phyloP scores from a whole-genome alignment of 352 stramenopile genomes.

The Phytophthora rubi region DNA sequence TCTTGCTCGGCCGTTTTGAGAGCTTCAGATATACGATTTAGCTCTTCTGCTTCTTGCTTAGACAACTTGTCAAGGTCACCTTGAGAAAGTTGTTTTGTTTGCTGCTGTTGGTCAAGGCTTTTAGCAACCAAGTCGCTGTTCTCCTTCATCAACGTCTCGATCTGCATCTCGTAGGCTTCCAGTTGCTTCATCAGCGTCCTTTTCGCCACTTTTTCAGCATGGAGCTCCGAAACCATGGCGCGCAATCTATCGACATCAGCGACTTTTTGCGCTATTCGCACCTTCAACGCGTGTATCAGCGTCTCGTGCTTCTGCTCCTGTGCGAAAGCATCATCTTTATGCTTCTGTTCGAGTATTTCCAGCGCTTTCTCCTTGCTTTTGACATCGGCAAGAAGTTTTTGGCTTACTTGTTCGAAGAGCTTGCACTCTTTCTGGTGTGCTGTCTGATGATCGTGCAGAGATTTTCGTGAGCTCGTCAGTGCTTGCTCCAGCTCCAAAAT shows the following conservation, averaged over 20 bases:
- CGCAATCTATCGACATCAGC: slow-evolving; percentile 14
- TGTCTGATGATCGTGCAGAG: slow-evolving; percentile 7
- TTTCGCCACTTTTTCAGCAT: slow-evolving; percentile 5
- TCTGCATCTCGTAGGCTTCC: neutral
- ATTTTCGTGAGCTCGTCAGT: neutral
- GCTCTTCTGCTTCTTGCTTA: slow-evolving; percentile 10
- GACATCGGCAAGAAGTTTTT: slow-evolving; percentile 12
- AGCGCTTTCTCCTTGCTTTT: slow-evolving; percentile 7
- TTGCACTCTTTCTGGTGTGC: slow-evolving; percentile 22
- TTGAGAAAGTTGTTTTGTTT: neutral
- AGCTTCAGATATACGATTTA: slow-evolving; percentile 6
- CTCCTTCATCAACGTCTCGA: slow-evolving; percentile 6
- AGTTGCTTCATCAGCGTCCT: neutral
- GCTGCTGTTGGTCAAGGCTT: slow-evolving; percentile 6
- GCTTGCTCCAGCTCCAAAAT: slow-evolving; percentile 24
- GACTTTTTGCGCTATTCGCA: slow-evolving; percentile 25
- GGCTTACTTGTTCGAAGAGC: slow-evolving; percentile 13
- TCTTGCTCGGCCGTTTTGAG: slow-evolving; percentile 11
- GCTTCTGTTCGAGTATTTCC: slow-evolving; percentile 9
- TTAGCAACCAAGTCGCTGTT: slow-evolving; percentile 1
- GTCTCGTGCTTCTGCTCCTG: slow-evolving; percentile 19
- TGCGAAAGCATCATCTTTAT: slow-evolving; percentile 1
- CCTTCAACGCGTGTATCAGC: slow-evolving; percentile 25
- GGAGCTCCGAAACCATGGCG: slow-evolving; percentile 3
- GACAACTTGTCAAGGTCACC: slow-evolving; percentile 8